Base-by-base conservation (phyloP, 2,329 filamentous ascomycete species). In the Talaromyces verruculosus region DNA sequence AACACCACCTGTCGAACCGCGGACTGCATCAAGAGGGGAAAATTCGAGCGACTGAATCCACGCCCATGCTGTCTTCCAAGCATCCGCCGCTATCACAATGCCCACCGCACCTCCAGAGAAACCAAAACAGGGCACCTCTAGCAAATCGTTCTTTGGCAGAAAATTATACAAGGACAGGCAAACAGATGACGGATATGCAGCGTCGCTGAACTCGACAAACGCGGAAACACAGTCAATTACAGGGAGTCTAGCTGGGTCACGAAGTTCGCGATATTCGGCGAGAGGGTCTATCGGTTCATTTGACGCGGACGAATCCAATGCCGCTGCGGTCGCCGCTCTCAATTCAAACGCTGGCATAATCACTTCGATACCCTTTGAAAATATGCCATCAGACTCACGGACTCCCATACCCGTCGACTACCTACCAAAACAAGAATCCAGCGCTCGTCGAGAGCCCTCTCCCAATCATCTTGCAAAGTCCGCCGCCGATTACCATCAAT, bases 311-410 rank as follows among this genome's bases (percentile, higher is more conserved):
- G 65, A 67, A 59, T 81, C 84, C 72, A 89, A 89, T 65, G 72
- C 80, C n/a, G 85, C 88, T 71, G 81, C 84, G 71, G 89, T 89
- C 64, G 73, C 80, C 19, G 85, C 88, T 72, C 80, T 93, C 68
- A 90, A 90, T 74, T 88, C 89, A 81, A 89, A 88, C 75, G 89
- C 92, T 39, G 93, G 92, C 66, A 87, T 94, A 66, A 92, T 97
- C 74, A 92, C 92, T 39, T 90, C 91, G 33, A 93, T 97, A 69
- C 92, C 93, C 37, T 96, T 96, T 81, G 91, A 96, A 71, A 88
- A 83, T 72, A 83, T 89, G 35, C 76, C 84, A 61, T 76, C 85
- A 64, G 90, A 91, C 76, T 85, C 85, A 59, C 88, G 87, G 74
- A 89, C 88, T 28, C 90, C 92, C 5, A 85, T 92, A 66, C 81